Base-by-base conservation (phyloP, 768 basidiomycete genomes). In the Agaricus blazei region DNA sequence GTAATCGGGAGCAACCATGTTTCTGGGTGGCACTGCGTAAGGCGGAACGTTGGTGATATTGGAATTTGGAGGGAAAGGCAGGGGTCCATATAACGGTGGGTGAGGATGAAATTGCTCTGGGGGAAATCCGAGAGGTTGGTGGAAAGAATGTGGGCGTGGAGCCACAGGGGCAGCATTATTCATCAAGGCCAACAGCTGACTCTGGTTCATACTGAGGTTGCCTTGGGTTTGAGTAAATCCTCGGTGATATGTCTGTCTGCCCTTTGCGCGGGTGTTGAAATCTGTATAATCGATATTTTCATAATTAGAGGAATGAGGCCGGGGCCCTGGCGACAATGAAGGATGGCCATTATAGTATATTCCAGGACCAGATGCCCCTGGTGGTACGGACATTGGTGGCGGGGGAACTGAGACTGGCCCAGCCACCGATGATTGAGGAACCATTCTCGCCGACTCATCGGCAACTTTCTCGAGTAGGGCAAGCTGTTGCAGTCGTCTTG, bases 401-500 rank as follows among this genome's bases (percentile, higher is more conserved):
- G 19, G n/a, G 43, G 48, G 40, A 41, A 37, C 31, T 24, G 48
- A n/a, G 26, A 29, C 24, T n/a, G 41, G 41, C 26, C 26, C 23
- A 53, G 52, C 27, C 58, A 56, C 4, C 38, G 43, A 12, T 49
- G 58, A 51, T 64, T 70, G 56, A 19, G 81, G 75, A 26, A 81
- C 76, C 75, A 84, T 77, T 57, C 78, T 76, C 5, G 83, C 84
- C 4, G 89, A 88, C 65, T 91, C 88, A 62, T 85, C 82, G 0
- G 83, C 87, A 36, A 90, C 82, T 12, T 80, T 74, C 65, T 90
- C 87, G 9, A 89, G 71, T 57, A 90, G 72, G 2, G 87, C 87
- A 26, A 87, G 73, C 60, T 85, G 89, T 67, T 83, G 83, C 67
- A 88, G 67, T 54, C 77, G 80, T 64, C 83, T 87, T 12, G 83